A percentile compares a stretch with the other conserved stretches of the same genome.
phyloP scores from a whole-genome alignment of 2,329 filamentous ascomycete genomes.

The Alternaria panax region DNA sequence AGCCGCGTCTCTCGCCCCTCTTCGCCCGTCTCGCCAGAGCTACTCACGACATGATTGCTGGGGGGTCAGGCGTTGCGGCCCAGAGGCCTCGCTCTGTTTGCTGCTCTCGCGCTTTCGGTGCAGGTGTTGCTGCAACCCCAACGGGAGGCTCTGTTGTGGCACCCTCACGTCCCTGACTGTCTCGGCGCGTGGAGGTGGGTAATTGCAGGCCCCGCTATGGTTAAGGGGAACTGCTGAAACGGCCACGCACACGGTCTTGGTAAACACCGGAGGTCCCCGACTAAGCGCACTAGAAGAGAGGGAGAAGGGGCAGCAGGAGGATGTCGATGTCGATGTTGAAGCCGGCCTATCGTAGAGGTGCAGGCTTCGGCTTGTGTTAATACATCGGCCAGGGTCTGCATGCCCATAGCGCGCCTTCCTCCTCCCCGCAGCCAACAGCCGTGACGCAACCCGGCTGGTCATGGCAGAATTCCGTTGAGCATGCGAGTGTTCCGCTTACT shows the following conservation, averaged over 20 bases:
- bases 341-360: constrained; percentile 23
- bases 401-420: constrained; percentile 32
- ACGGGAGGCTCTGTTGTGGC: constrained; percentile 39
- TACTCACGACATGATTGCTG: constrained; percentile 52
- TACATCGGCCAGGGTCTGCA: constrained; percentile 22
- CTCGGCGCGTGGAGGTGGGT: constrained; percentile 38
- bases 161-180: constrained; percentile 36
- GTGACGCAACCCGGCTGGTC: constrained; percentile 21
- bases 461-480: background rate
- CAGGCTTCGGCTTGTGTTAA: constrained; percentile 26
- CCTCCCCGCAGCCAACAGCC: constrained; percentile 22
- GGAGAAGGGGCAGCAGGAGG: constrained; percentile 1
- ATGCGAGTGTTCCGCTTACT: background rate
- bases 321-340: constrained; percentile 13
- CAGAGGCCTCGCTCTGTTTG: constrained; percentile 42
- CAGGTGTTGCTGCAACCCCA: constrained; percentile 34
- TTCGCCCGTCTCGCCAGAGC: constrained; percentile 3
- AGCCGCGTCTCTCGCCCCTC: constrained; percentile 49
- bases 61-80: constrained; percentile 42
- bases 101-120: constrained; percentile 26
- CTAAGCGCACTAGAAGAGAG: constrained; percentile 7
- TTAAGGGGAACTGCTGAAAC: constrained; percentile 41
- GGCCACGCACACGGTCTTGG: constrained; percentile 1
- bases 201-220: constrained; percentile 41
- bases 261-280: constrained; percentile 5